Base-by-base conservation (phyloP, 495 filamentous ascomycete genomes). In the Pseudevernia furfuracea region DNA sequence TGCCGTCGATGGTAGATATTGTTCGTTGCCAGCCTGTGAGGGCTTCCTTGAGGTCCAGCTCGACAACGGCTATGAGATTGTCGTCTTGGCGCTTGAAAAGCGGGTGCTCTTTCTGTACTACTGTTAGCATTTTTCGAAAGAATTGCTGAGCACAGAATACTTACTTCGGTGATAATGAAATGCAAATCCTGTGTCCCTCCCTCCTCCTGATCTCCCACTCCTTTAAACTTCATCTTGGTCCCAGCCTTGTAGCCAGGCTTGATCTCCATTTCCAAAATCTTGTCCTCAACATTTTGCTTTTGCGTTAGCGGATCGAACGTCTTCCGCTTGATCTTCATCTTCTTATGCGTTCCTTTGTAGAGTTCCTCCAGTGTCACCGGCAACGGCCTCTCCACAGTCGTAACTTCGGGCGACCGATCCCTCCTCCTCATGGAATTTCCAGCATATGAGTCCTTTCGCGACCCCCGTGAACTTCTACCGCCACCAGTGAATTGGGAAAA, bases 281-380 rank as follows among this genome's bases (percentile, higher is more conserved):
- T 88, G 65, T 98, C 95, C 63, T 92, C 88, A 6, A 87, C 88
- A 37, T 80, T 92, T 68, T 89, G 84, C 77, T 92, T 96, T 52
- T 91, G 90, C 34, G 82, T 89, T 6, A 76, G 69, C 8, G 82
- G 78, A 74, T 98, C 94, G 69, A 91, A 97, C 41, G 85, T 89
- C 82, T 97, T 97, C 69, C 91, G 86, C 83, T 96, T 96, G 56
- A 96, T 95, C 74, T 90, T 93, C 78, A 98, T 90, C 80, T 95
- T 96, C 83, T 98, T 98, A 19, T 87, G 89, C 41, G 84, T 84
- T 28, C 94, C 94, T 12, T 74, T 82, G 76, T 82, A 97, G 56
- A 97, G 75, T 70, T 98, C 94, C 72, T 97, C 94, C 32, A 98
- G 77, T 19, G 88, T 84, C 46, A 97, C 74, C 25, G 85, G 83